Evolutionary conservation across 2,329 filamentous ascomycete species (phyloP).

Genomic region (Fusarium tanahbumbuense): DNA sequence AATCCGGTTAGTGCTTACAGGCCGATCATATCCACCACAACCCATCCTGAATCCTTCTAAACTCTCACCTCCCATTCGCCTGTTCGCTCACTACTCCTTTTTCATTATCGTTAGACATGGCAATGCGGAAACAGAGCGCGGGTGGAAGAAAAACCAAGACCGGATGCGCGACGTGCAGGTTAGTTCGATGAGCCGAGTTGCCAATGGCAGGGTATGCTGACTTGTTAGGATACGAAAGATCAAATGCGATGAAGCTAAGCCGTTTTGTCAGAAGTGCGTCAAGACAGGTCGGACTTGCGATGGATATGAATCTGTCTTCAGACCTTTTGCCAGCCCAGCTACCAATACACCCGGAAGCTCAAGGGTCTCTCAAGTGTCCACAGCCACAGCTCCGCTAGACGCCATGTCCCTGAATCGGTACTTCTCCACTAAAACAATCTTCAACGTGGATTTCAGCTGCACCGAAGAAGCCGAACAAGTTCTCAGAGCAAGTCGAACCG

Average conservation of each 20-base stretch:
- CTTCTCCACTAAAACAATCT: slow-evolving; percentile 58
- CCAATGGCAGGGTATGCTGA: too few species aligned
- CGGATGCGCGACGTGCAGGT: slow-evolving; percentile 59
- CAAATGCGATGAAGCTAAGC: slow-evolving; percentile 54
- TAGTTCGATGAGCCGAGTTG: too few species aligned
- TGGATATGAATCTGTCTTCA: slow-evolving; percentile 56
- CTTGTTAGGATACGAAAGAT: slow-evolving; percentile 50
- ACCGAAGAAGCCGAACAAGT: slow-evolving; percentile 55
- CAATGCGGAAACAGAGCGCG: neutral
- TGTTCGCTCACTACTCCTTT: slow-evolving; percentile 13
- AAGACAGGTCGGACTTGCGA: slow-evolving; percentile 56
- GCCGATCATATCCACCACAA: neutral
- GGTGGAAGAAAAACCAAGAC: slow-evolving; percentile 55
- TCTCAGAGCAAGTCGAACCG: slow-evolving; percentile 53
- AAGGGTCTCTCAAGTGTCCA: neutral
- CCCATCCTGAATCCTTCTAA: neutral
- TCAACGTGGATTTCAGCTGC: slow-evolving; percentile 53
- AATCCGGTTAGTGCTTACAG: neutral
- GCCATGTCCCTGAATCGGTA: slow-evolving; percentile 52
- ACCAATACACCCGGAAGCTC: neutral
- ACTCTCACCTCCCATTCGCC: slow-evolving; percentile 18
- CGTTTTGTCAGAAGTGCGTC: slow-evolving; percentile 52
- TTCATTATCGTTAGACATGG: slow-evolving; percentile 35
- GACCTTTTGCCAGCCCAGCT: slow-evolving; percentile 41
- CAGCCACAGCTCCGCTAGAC: slow-evolving; percentile 42